Evolutionary conservation across 768 basidiomycete species (phyloP).

Genomic region (Podaxis sp.): DNA sequence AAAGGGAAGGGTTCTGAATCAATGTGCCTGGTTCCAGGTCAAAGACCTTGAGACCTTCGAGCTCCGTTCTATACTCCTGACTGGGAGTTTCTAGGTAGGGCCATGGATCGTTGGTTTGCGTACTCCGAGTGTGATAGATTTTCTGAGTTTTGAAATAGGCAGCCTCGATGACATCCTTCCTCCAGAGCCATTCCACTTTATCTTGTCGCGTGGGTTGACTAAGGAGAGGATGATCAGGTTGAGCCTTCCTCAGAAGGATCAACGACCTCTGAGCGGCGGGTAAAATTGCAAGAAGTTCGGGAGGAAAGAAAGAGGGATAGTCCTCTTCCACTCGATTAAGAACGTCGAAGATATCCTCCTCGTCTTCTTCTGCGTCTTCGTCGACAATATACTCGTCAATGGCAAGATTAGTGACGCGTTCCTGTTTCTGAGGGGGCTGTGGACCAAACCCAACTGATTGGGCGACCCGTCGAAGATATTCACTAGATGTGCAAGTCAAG

Average conservation of each 20-base stretch:
- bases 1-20: conserved; percentile 24
- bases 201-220: conserved; percentile 23
- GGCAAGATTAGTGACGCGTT: conserved; percentile 24
- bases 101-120: background rate
- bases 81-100: background rate
- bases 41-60: conserved; percentile 54
- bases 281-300: conserved; percentile 48
- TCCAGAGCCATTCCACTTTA: conserved; percentile 66
- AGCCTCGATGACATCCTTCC: conserved; percentile 46
- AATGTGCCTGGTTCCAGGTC: conserved; percentile 64
- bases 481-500: conserved; percentile 60
- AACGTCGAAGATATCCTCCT: conserved; percentile 39
- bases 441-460: conserved; percentile 56
- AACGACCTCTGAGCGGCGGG: conserved; percentile 71
- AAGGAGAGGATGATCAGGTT: conserved; percentile 65
- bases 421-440: conserved; percentile 25
- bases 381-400: conserved; percentile 34
- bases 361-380: conserved; percentile 38
- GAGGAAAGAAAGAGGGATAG: conserved; percentile 68
- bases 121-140: background rate
- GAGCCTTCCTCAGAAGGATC: conserved; percentile 59
- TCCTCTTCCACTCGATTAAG: conserved; percentile 35
- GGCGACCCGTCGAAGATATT: conserved; percentile 60
- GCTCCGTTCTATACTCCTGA: conserved; percentile 30
- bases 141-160: conserved; percentile 36